Conservation (phyloP, 2,329 filamentous ascomycete species). For the Penicillium vulpinum region DNA sequence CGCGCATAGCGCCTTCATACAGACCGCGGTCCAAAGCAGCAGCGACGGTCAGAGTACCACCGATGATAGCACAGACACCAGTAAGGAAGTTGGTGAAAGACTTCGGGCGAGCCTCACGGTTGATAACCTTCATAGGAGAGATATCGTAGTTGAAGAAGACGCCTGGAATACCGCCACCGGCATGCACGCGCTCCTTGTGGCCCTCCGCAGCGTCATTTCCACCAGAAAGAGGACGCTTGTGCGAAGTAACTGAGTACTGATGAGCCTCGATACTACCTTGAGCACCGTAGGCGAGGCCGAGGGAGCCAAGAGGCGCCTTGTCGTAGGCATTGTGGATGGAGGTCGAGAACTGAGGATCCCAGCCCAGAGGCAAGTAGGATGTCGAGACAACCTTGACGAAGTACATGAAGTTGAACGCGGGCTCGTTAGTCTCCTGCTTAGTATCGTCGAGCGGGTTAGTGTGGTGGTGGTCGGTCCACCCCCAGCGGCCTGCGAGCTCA, state of each 20-base stretch:
- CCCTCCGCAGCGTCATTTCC: slow-evolving; percentile 83
- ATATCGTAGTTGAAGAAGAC: slow-evolving; percentile 99
- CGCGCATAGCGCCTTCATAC: slow-evolving; percentile 79
- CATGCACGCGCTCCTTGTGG: slow-evolving; percentile 88
- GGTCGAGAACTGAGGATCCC: slow-evolving; percentile 63
- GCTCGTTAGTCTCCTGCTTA: slow-evolving; percentile 73
- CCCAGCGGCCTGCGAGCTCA: slow-evolving; percentile 58
- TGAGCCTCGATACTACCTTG: slow-evolving; percentile 92
- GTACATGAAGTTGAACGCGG: slow-evolving; percentile 97
- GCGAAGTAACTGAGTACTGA: slow-evolving; percentile 96
- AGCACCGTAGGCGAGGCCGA: slow-evolving; percentile 64
- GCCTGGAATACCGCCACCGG: slow-evolving; percentile 87
- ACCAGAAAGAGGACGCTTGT: slow-evolving; percentile 82
- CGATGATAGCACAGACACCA: slow-evolving; percentile 90
- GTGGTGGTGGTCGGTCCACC: slow-evolving; percentile 86
- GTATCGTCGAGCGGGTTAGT: slow-evolving; percentile 82
- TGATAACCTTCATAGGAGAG: slow-evolving; percentile 99
- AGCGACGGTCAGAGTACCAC: slow-evolving; percentile 91
- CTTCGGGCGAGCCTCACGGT: slow-evolving; percentile 86
- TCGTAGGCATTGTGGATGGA: slow-evolving; percentile 46
- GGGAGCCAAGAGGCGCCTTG: slow-evolving; percentile 64
- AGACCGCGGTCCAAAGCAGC: slow-evolving; percentile 87
- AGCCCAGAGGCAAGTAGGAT: slow-evolving; percentile 88
- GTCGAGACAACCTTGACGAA: slow-evolving; percentile 98
- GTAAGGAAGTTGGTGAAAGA: slow-evolving; percentile 90